A percentile compares a stretch with the other conserved stretches of the same genome.
Evolutionary conservation across 768 basidiomycete species (phyloP).

Genomic region (Tylopilus felleus): DNA sequence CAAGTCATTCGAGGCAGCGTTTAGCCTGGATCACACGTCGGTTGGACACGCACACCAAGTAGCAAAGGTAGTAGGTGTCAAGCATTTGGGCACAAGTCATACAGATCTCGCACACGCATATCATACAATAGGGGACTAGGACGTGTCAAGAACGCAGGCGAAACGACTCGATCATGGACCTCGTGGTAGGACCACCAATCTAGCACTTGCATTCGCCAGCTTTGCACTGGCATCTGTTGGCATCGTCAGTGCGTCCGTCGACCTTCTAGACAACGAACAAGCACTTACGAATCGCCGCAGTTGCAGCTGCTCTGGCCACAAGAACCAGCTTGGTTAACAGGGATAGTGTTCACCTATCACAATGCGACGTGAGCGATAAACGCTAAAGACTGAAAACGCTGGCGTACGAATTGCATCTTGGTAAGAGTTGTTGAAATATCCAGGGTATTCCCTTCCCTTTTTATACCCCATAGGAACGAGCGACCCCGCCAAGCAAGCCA

Average conservation of each 20-base stretch:
- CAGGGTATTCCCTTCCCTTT: not conserved
- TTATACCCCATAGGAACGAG: conserved; percentile 6
- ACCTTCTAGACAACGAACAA: not conserved
- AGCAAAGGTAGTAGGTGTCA: no score
- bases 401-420: conserved; percentile 18
- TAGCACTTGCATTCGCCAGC: not conserved
- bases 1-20: no score
- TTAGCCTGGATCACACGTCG: no score
- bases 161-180: not conserved
- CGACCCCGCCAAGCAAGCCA: not conserved
- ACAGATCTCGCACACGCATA: not conserved
- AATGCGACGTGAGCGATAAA: not conserved
- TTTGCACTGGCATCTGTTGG: conserved; percentile 14
- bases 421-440: not conserved
- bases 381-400: not conserved
- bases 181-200: not conserved
- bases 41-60: no score
- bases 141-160: not conserved
- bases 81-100: no score
- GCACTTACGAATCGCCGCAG: conserved; percentile 10
- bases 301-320: conserved; percentile 7
- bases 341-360: conserved; percentile 8
- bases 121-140: not conserved
- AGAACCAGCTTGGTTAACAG: conserved; percentile 14
- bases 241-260: not conserved